Evolutionary conservation across 1,139 yeast species (phyloP).

Genomic region (Lodderomyces oxycetoniae): DNA sequence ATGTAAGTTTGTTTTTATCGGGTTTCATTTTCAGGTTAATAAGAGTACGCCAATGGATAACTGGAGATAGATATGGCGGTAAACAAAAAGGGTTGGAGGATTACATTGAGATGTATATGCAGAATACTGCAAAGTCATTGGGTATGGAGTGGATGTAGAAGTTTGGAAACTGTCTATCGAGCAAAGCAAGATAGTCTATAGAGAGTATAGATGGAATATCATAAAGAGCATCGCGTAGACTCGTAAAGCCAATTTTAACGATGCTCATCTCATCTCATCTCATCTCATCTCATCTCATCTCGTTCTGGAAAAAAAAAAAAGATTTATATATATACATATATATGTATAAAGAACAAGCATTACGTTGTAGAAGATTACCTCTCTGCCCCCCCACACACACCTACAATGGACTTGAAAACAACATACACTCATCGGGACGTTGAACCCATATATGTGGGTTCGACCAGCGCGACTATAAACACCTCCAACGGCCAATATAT

Average conservation of each 20-base stretch:
- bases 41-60: conserved; percentile 36
- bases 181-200: neutral
- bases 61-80: conserved; percentile 30
- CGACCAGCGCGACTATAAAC: conserved; percentile 68
- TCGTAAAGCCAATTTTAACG: neutral
- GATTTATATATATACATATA: neutral
- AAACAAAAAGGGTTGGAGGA: conserved; percentile 45
- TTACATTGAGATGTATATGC: conserved; percentile 40
- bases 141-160: conserved; percentile 31
- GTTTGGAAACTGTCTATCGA: neutral
- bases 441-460: conserved; percentile 81
- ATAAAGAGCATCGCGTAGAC: no score
- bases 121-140: conserved; percentile 36
- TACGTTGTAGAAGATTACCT: conserved; percentile 1
- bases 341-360: conserved; percentile 2
- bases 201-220: no score
- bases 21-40: conserved; percentile 39
- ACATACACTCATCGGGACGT: conserved; percentile 33
- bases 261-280: neutral
- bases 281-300: neutral
- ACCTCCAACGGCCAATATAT: conserved; percentile 54
- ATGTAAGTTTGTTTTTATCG: conserved; percentile 37
- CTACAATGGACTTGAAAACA: conserved; percentile 19
- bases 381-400: no score
- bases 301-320: conserved; percentile 1